Evolutionary conservation across 2,329 filamentous ascomycete species (phyloP), one percentile per base, ranked within the genome.

Genomic region (Colletotrichum endophyticum): DNA sequence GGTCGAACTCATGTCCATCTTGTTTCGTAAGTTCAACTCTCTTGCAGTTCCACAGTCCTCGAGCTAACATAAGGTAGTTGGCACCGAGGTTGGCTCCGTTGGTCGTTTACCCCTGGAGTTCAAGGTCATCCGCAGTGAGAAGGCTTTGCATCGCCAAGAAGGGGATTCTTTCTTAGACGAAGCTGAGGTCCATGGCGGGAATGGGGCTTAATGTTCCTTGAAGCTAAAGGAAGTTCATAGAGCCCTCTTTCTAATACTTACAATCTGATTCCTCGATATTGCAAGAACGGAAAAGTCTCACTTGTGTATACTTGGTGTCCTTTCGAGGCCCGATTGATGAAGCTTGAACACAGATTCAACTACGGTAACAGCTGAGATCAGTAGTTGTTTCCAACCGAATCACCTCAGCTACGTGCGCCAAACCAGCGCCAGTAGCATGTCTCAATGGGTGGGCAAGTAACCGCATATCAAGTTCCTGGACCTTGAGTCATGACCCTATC

Each of bases 81-180:
- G 72, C 3, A 32, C 36, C 13, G 74, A 77, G 34, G 16, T 22
- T 8, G 62, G 71, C 13, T 66, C 62, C 9, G 34, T 56, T 9
- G 61, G 71, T 44, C 71, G 74, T n/a, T 49, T 77, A 19, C 66
- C 71, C 16, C 19, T 39, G 6, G 71, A 70, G 13, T 75, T 66
- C 53, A 30, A 30, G 6, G 71, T 70, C 15, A 59, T 74, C 16
- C 32, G 66, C 28, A 34, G 49, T 8, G 74, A 66, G 9, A 62
- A 27, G 36, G 59, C 25, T 9, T 25, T 75, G 8, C 34, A 71
- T 63, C 72, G 15, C 22, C 64, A 67, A 13, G 71, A 75, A 30
- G 32, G 19, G 15, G 28, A 73, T 9, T 49, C 19, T 2, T 61
- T 77, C 11, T n/a, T 75, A 6, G 49, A 62, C 22, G 71, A 39